Percentiles rank a stretch among this genome's conserved stretches.
Conservation (phyloP, 2,329 filamentous ascomycete genomes). For the Colletotrichum chrysophilum region DNA sequence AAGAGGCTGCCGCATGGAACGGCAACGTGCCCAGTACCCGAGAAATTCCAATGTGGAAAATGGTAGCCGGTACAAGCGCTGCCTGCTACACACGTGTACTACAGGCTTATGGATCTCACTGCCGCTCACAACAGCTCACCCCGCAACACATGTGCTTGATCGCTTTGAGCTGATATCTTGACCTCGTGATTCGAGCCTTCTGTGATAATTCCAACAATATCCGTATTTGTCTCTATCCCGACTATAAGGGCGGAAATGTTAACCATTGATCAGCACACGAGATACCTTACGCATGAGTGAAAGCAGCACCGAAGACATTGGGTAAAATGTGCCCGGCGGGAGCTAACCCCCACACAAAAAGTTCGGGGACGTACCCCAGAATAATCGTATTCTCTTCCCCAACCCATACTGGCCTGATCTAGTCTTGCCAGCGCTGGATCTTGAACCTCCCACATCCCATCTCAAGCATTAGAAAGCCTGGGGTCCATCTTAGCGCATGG, state of each 20-base stretch:
- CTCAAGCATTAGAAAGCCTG: neutral
- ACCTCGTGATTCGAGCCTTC: neutral
- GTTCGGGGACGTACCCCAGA: neutral
- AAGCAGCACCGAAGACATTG: neutral
- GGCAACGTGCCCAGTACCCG: neutral
- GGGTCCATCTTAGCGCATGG: neutral
- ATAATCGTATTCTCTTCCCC: neutral
- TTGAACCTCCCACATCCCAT: neutral
- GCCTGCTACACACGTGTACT: neutral
- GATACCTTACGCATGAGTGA: neutral
- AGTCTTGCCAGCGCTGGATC: neutral
- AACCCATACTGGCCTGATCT: neutral
- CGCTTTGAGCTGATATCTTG: neutral
- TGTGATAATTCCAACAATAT: neutral
- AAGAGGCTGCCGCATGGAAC: neutral
- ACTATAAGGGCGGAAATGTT: neutral
- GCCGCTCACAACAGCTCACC: neutral
- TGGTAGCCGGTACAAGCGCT: neutral
- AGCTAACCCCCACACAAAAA: conserved; percentile 9
- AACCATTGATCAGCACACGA: neutral
- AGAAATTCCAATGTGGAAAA: neutral
- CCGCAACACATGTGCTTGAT: neutral
- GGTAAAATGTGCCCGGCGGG: neutral
- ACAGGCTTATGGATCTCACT: neutral
- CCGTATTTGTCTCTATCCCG: neutral